Base-by-base conservation (phyloP, 306 rosid genomes). In the Astragalus membranaceus region DNA sequence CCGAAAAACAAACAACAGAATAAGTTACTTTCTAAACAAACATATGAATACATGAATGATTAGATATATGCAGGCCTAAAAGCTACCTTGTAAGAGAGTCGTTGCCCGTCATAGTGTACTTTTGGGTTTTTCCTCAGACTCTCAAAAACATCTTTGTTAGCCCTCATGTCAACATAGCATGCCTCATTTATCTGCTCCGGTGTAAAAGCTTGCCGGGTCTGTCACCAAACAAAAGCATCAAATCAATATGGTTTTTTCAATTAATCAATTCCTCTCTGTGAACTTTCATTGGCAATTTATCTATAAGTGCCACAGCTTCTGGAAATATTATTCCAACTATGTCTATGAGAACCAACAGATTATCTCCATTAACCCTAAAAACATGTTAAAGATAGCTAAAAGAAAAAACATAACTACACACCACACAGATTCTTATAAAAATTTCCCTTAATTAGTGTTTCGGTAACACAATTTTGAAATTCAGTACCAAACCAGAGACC, bases 121-220 rank as follows among this genome's bases (percentile, higher is more conserved):
- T 95, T 95, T 5, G 82, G 97, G 67, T 91, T 91, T 74, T 91
- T 87, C 84, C 92, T 87, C 81, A 91, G 63, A 83, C 83, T 95
- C 9, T 95, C 96, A 79, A 83, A 95, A 72, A 95, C 97, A 74
- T 86, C 87, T 70, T 86, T 95, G 87, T 95, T 95, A 48, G 95
- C 82, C 55, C 80, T 86, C 73, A 76, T 75, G 80, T 95, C 96
- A 46, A 95, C 97, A 76, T 89, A 86, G 74, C 95, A 89, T 1
- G 80, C 82, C 69, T 89, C 85, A 70, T 91, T 95, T 62, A 95
- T 95, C 72, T 83, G 97, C 83, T 85, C 92, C 0, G 92, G 95
- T 4, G 92, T 89, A 7, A 76, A 77, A 39, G 99, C 95, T 71
- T 79, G 87, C 49, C 99, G 84, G 35, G 89, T 88, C 99, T 94